Conservation (phyloP, 106 monocot species). For the Dactylorhiza incarnata region DNA sequence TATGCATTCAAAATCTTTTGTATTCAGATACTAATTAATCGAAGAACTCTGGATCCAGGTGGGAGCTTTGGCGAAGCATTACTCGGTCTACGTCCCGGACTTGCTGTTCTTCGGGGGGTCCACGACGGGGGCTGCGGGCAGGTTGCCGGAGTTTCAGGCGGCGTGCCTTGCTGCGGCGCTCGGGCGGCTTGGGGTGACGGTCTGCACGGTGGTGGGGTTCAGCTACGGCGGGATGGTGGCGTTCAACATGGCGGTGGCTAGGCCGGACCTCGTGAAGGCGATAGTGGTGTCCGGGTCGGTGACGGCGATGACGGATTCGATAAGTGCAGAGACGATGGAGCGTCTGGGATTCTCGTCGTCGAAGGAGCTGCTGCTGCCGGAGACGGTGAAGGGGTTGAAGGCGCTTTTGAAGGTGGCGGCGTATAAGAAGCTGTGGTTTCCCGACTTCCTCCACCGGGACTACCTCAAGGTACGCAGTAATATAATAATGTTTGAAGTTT, state of each 20-base stretch:
- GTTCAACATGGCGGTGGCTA: slow-evolving; percentile 67
- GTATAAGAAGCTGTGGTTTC: slow-evolving; percentile 22
- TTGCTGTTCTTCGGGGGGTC: slow-evolving; percentile 83
- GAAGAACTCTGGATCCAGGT: slow-evolving; percentile 3
- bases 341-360: slow-evolving; percentile 19
- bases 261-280: slow-evolving; percentile 46
- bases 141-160: slow-evolving; percentile 79
- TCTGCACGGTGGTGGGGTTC: slow-evolving; percentile 81
- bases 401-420: slow-evolving; percentile 16
- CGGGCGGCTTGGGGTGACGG: slow-evolving; percentile 35
- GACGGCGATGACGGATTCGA: slow-evolving; percentile 24
- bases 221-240: slow-evolving; percentile 97
- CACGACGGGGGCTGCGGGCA: slow-evolving; percentile 24
- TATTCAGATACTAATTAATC: too few relatives aligned
- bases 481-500: too few relatives aligned
- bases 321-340: slow-evolving; percentile 9
- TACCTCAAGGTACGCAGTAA: slow-evolving; percentile 18
- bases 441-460: slow-evolving; percentile 11
- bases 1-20: too few relatives aligned
- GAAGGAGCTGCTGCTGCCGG: slow-evolving; percentile 19
- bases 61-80: slow-evolving; percentile 26
- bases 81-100: slow-evolving; percentile 77
- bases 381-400: slow-evolving; percentile 19
- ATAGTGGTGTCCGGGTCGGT: slow-evolving; percentile 39
- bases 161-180: slow-evolving; percentile 51